Base-by-base conservation (phyloP, 1,284 basidiomycete genomes). In the Schizophyllum amplum region DNA sequence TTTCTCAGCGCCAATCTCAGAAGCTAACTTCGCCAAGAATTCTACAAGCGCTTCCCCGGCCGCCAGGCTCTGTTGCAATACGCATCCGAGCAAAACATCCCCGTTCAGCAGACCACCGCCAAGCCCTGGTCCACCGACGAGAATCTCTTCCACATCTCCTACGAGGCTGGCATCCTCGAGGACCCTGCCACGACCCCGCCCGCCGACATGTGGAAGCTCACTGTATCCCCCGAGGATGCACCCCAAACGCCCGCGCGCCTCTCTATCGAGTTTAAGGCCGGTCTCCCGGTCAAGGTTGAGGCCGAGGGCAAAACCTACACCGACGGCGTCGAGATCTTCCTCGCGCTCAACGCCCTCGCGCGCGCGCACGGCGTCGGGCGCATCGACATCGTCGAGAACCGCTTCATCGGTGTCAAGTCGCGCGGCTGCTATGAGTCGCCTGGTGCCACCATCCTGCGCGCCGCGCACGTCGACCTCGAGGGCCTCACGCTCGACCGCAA, bases 41-140 rank as follows among this genome's bases (percentile, higher is more conserved):
- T 98, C 79, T 99, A 98, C 83, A 82, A 96, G 73, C 92, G 94
- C 61, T 99, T 99, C 75, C 86, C 95, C 53, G 96, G 97, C 51
- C 91, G 96, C 60, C 87, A 92, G 63, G 94, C 92, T 23, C 86
- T 99, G 59, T 87, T 99, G 62, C 82, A 86, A 55, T 99, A 89
- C 68, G 97, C 96, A 49, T 86, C 86, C 22, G 78, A 92, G 69
- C 94, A 95, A 74, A 77, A 84, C 55, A 98, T 99, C 64, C 94
- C 94, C 58, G 95, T 99, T 59, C 82, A 87, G 63, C 96, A 99
- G 77, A 99, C 96, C 58, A 85, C 92, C 49, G 83, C 94, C 60
- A 98, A 99, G 78, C 96, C 97, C 42, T 99, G 97, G 97, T 98
- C 95, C 9, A 99, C 96, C 15, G 94, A 98, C 72, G 97, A 98